Base-by-base conservation (phyloP, 371 early-diverging fungal species). In the Circinella umbellata region DNA sequence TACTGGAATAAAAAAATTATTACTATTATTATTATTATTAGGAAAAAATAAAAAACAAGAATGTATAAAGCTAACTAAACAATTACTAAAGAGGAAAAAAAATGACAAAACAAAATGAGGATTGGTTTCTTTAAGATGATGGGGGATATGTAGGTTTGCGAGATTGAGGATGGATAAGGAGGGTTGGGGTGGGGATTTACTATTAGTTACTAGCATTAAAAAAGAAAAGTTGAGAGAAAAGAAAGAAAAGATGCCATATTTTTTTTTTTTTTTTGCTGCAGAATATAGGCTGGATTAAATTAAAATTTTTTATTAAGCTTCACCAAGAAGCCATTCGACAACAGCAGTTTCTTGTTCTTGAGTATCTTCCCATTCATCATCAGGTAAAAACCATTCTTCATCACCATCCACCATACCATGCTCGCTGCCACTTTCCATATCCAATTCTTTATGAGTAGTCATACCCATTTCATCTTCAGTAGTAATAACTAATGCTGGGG, bases 241-340 rank as follows among this genome's bases (percentile, higher is more conserved):
- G 42, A 42, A 42, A 42, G 11, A 42, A 42, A 42, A 42, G 42
- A 9, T 9, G 11, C 42, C 27, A 34, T 57, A 27, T 8, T 8
- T n/a, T 57, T 18, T 57, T 18, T 57, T 7, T 34, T 5, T 27
- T 27, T n/a, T 57, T 7, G n/a, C 11, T 57, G 57, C 54, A 15
- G 18, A 15, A 57, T 7, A 34, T 38, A 39, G 6, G 17, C 10
- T 10, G 6, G 34, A 20, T n/a, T 8, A 20, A 5, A 15, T 35
- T 60, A 13, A 20, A 7, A 2, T 60, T 60, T 60, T 35, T 60
- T 60, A 11, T 65, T 68, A 72, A 27, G 73, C 68, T 53, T 73
- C 69, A 64, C 75, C 75, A 4, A 75, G 63, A 14, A 75, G 64
- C 75, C 75, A 75, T 61, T 71, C 72, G n/a, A 71, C 75, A 3